Evolutionary conservation across 768 basidiomycete species (phyloP).

Genomic region (Holtermannia corniformis): DNA sequence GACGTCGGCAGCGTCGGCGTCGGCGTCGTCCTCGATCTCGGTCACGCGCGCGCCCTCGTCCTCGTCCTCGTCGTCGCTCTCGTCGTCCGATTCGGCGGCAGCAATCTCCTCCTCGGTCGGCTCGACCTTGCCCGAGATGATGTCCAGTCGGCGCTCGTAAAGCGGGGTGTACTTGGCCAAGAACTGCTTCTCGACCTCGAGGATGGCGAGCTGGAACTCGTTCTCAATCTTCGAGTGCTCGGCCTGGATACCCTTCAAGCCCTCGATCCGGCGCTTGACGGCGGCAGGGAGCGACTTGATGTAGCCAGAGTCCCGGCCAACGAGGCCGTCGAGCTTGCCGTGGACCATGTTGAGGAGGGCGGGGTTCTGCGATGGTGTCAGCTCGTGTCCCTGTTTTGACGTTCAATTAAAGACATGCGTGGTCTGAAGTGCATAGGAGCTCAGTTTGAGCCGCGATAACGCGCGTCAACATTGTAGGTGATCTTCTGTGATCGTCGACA

Average conservation of each 20-base stretch:
- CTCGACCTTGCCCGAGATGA: slow-evolving; percentile 66
- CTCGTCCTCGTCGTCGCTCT: slow-evolving; percentile 53
- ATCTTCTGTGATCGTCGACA: background rate
- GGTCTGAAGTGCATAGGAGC: too few species aligned
- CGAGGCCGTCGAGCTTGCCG: slow-evolving; percentile 67
- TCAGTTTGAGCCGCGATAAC: background rate
- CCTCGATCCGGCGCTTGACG: slow-evolving; percentile 77
- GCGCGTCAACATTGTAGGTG: background rate
- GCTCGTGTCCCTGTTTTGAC: background rate
- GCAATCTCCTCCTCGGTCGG: slow-evolving; percentile 74
- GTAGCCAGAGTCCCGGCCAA: slow-evolving; percentile 90
- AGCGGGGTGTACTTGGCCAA: slow-evolving; percentile 53
- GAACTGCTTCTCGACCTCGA: slow-evolving; percentile 88
- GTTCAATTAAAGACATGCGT: too few species aligned
- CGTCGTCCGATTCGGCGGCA: slow-evolving; percentile 63
- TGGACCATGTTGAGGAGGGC: slow-evolving; percentile 76
- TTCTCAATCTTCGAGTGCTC: slow-evolving; percentile 85
- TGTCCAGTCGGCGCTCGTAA: slow-evolving; percentile 72
- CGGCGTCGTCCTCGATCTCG: slow-evolving; percentile 32
- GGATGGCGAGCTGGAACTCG: slow-evolving; percentile 87
- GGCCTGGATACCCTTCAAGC: slow-evolving; percentile 84
- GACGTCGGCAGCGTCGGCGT: slow-evolving; percentile 34
- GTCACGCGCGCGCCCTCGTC: slow-evolving; percentile 42
- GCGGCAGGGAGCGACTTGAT: slow-evolving; percentile 75
- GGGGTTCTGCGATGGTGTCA: slow-evolving; percentile 46